These are phyloP conservation scores for Auricularia cornea DNA, from an alignment of 768 basidiomycete species.

Conservation along the genomic window DNA sequence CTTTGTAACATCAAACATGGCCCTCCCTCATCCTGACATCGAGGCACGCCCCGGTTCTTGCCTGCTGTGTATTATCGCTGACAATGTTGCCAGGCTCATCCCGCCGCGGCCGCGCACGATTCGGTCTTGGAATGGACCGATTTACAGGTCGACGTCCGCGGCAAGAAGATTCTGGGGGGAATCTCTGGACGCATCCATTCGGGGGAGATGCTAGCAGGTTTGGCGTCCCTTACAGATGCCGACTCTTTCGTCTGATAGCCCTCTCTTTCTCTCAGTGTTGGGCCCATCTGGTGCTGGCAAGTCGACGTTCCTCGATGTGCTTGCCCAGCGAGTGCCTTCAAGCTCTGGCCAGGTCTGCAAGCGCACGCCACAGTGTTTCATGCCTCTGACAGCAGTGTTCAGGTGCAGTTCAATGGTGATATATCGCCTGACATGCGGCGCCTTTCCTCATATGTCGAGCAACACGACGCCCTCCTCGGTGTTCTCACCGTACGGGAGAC, in stretches of 20 bases:
- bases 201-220: conserved; percentile 21
- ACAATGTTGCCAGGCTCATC: too few relatives aligned
- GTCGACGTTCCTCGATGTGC: conserved; percentile 25
- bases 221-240: not conserved
- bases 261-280: conserved; percentile 12
- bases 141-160: not conserved
- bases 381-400: not conserved
- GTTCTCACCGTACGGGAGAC: conserved; percentile 52
- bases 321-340: conserved; percentile 15
- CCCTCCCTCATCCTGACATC: too few relatives aligned
- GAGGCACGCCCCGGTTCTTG: too few relatives aligned
- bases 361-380: conserved; percentile 6
- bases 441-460: conserved; percentile 47
- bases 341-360: conserved; percentile 1
- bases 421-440: conserved; percentile 23
- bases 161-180: conserved; percentile 12
- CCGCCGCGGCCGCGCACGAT: too few relatives aligned
- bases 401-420: conserved; percentile 16
- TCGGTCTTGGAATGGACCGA: conserved; percentile 1
- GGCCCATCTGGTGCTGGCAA: conserved; percentile 20
- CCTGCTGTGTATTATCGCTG: too few relatives aligned
- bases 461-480: conserved; percentile 51
- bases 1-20: too few relatives aligned
- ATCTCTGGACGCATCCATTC: conserved; percentile 9
- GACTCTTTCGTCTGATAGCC: not conserved